Evolutionary conservation across 768 basidiomycete genomes (phyloP).

Genomic region (Candolleomyces eurysporus): DNA sequence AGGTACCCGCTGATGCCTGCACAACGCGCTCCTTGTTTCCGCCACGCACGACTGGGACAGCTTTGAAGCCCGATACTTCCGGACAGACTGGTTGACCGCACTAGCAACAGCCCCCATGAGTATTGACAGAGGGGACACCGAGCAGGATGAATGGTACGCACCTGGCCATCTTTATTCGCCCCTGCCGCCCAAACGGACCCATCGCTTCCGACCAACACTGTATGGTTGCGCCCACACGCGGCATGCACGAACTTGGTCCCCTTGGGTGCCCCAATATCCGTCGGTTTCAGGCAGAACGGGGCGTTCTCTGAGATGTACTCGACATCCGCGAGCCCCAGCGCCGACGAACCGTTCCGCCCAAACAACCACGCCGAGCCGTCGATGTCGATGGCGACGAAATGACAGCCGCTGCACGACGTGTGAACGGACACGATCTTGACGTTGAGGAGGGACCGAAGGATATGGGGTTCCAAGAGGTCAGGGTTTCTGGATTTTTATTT

Average conservation of each 20-base stretch:
- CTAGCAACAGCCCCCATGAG: slow-evolving; percentile 31
- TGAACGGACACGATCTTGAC: slow-evolving; percentile 71
- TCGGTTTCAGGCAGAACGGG: slow-evolving; percentile 58
- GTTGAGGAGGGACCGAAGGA: slow-evolving; percentile 85
- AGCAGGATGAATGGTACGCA: slow-evolving; percentile 30
- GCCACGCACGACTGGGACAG: slow-evolving; percentile 52
- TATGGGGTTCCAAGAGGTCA: slow-evolving; percentile 85
- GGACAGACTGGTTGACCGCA: slow-evolving; percentile 68
- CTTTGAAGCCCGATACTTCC: slow-evolving; percentile 66
- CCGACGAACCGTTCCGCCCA: slow-evolving; percentile 74
- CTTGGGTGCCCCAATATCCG: slow-evolving; percentile 56
- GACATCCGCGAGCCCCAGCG: slow-evolving; percentile 58
- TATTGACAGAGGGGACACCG: background rate
- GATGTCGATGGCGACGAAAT: slow-evolving; percentile 70
- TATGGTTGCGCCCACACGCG: slow-evolving; percentile 81
- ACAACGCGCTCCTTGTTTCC: slow-evolving; percentile 65
- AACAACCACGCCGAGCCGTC: slow-evolving; percentile 87
- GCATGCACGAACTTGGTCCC: slow-evolving; percentile 73
- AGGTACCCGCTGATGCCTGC: slow-evolving; percentile 77
- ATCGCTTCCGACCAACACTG: slow-evolving; percentile 76
- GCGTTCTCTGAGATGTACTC: slow-evolving; percentile 73
- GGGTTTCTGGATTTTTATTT: slow-evolving; percentile 44
- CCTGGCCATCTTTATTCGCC: slow-evolving; percentile 79
- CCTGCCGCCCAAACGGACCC: slow-evolving; percentile 87
- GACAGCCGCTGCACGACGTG: slow-evolving; percentile 73